Evolutionary conservation across 306 rosid genomes (phyloP), one percentile per base, ranked within the genome.

Genomic region (Gastrolobium bilobum): DNA sequence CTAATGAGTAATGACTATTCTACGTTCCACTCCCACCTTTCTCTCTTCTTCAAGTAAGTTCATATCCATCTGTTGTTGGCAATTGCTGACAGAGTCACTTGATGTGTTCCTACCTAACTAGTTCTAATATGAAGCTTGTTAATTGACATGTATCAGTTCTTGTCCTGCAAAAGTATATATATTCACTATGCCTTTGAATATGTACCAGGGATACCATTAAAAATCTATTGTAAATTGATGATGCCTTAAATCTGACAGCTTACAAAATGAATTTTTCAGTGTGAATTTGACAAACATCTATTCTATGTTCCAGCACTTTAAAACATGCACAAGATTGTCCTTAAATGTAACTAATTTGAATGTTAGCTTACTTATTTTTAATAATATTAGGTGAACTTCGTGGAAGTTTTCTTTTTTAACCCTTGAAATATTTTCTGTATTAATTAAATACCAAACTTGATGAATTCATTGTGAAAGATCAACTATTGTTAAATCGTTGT

Each of bases 391-490:
- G 26, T 20, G 26, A 20, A 20, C 26, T 20, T 20, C 26, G 26
- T 20, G 26, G 26, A 20, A 1, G 26, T 20, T 20, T 20, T 52
- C 15, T 50, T 33, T 43, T n/a, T 30, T 50, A 13, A 26, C 56
- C 26, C 71, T 66, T 26, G 54, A 26, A 20, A 20, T 20, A 20
- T 20, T 20, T 20, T 20, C 26, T 20, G 39, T 59, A 0, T 31
- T 10, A 10, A 13, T 9, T 59, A 31, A 29, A 3, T 63, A 63
- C 46, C 48, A 15, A n/a, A 33, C 66, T 59, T 2, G 59, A 10
- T 4, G 11, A 71, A 52, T 54, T 39, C 20, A 39, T 10, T 71
- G 50, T 15, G 35, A 40, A 65, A 67, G 76, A 52, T 54, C 26
- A 34, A 35, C 7, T 4, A 0, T 26, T 39, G 33, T 34, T 11